Evolutionary conservation across 2,329 filamentous ascomycete species (phyloP).

Genomic region (Cladosporium austrohemisphaericum): DNA sequence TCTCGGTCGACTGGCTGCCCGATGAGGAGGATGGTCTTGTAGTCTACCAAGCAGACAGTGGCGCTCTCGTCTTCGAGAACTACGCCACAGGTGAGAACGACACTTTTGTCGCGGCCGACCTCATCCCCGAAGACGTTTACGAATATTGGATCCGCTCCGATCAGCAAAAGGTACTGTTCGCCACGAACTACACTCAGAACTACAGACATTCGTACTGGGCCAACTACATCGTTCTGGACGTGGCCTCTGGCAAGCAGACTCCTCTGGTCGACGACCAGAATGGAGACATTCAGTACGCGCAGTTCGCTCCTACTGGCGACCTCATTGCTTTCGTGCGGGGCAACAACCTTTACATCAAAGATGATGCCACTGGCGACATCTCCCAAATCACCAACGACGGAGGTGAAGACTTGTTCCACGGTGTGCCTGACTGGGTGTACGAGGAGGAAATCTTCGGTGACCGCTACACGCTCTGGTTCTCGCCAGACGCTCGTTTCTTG

Average conservation of each 20-base stretch:
- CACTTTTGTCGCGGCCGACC: constrained; percentile 56
- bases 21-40: constrained; percentile 60
- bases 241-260: constrained; percentile 52
- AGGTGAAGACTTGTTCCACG: constrained; percentile 60
- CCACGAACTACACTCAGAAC: constrained; percentile 64
- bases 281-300: constrained; percentile 65
- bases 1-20: constrained; percentile 55
- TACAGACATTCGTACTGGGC: constrained; percentile 66
- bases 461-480: constrained; percentile 54
- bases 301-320: constrained; percentile 56
- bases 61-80: constrained; percentile 58
- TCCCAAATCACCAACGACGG: constrained; percentile 61
- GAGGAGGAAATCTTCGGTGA: constrained; percentile 56
- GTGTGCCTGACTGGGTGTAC: constrained; percentile 63
- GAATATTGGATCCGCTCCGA: constrained; percentile 62
- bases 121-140: constrained; percentile 53
- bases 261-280: constrained; percentile 57
- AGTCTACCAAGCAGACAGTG: constrained; percentile 50
- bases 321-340: constrained; percentile 64
- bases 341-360: constrained; percentile 60
- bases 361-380: constrained; percentile 52
- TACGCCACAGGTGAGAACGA: constrained; percentile 56
- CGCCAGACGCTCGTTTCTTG: constrained; percentile 53
- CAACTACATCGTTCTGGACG: constrained; percentile 62
- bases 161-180: constrained; percentile 56